Percentiles rank a stretch among this genome's conserved stretches.
phyloP scores from a whole-genome alignment of 2,329 filamentous ascomycete genomes.

The Talaromyces sp. region DNA sequence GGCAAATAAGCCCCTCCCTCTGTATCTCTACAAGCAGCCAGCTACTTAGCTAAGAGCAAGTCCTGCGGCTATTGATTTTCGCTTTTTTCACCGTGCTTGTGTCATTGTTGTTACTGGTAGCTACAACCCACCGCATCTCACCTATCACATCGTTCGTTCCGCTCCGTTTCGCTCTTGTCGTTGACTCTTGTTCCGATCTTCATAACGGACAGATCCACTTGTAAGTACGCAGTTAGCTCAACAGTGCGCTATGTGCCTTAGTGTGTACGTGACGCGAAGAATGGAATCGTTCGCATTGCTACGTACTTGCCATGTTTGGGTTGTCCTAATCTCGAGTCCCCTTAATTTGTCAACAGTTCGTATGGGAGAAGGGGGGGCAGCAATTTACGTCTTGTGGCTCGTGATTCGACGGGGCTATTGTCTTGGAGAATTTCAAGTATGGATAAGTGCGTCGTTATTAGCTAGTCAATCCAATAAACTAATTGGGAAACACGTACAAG shows the following conservation, averaged over 20 bases:
- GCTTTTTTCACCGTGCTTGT: conserved; percentile 10
- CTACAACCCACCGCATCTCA: not conserved
- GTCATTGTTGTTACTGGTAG: not conserved
- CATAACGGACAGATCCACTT: conserved; percentile 18
- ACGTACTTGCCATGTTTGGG: conserved; percentile 6
- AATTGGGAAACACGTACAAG: conserved; percentile 3
- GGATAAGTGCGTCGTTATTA: not conserved
- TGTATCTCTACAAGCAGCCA: not conserved
- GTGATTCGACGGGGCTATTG: conserved; percentile 8
- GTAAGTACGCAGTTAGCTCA: not conserved
- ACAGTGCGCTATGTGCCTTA: not conserved
- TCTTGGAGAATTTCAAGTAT: not conserved
- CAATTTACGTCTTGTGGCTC: not conserved
- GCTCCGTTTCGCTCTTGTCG: not conserved
- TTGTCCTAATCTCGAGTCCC: conserved; percentile 5
- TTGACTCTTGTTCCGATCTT: conserved; percentile 16
- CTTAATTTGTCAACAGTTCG: not conserved
- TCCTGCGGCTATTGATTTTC: conserved; percentile 8
- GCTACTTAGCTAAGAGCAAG: not conserved
- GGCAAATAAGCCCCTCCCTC: conserved; percentile 1
- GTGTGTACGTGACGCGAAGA: conserved; percentile 13
- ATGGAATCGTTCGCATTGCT: conserved; percentile 9
- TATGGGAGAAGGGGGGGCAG: not conserved
- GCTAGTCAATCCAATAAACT: not conserved
- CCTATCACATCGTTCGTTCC: conserved; percentile 5